phyloP scores from a whole-genome alignment of 2,329 filamentous ascomycete genomes.

The Parastagonospora nodorum region DNA sequence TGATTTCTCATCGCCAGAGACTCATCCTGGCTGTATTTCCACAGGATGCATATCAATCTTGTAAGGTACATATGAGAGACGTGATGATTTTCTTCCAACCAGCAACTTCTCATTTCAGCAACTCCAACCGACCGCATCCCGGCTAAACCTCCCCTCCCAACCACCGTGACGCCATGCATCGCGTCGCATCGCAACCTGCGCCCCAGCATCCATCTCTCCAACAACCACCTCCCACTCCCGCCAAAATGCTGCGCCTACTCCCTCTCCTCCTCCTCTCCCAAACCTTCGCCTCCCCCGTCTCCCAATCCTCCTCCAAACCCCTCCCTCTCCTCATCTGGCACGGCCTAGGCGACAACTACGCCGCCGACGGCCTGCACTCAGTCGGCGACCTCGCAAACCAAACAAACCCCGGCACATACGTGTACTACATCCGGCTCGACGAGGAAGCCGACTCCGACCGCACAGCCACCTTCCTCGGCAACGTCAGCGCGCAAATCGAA shows the following conservation, averaged over 20 bases:
- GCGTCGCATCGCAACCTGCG: slow-evolving; percentile 11
- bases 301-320: slow-evolving; percentile 18
- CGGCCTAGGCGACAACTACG: slow-evolving; percentile 77
- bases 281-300: slow-evolving; percentile 18
- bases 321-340: slow-evolving; percentile 97
- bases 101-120: too few relatives aligned
- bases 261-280: slow-evolving; percentile 24
- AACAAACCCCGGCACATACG: slow-evolving; percentile 80
- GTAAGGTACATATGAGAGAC: too few relatives aligned
- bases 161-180: slow-evolving; percentile 28
- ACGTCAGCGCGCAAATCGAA: slow-evolving; percentile 78
- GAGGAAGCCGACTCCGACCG: slow-evolving; percentile 72
- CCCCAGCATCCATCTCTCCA: slow-evolving; percentile 9
- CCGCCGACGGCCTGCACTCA: slow-evolving; percentile 72
- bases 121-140: slow-evolving; percentile 11
- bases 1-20: too few relatives aligned
- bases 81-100: too few relatives aligned
- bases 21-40: too few relatives aligned
- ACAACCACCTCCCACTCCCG: slow-evolving; percentile 5
- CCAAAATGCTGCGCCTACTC: slow-evolving; percentile 26
- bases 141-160: slow-evolving; percentile 16
- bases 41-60: too few relatives aligned
- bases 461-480: slow-evolving; percentile 86
- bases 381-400: slow-evolving; percentile 74
- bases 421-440: slow-evolving; percentile 77